Conservation (phyloP, 768 basidiomycete genomes). For the Phanerodontia chrysosporium region DNA sequence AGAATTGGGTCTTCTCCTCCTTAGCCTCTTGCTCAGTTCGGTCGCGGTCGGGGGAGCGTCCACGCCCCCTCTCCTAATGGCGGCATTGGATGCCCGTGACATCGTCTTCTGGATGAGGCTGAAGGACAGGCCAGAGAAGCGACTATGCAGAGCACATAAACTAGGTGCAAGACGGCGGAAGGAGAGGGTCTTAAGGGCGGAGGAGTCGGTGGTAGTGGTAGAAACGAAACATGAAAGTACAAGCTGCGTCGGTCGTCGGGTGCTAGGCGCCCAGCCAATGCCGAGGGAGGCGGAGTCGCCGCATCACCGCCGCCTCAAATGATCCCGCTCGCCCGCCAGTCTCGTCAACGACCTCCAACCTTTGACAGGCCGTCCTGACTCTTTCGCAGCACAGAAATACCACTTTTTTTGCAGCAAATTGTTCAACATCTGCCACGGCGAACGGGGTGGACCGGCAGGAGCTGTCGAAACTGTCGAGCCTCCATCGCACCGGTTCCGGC, state of each 20-base stretch:
- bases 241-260: neutral
- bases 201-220: neutral
- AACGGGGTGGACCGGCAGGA: no score
- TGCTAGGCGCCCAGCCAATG: neutral
- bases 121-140: neutral
- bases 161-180: neutral
- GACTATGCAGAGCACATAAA: neutral
- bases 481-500: no score
- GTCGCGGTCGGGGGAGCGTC: neutral
- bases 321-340: neutral
- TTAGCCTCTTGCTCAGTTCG: neutral
- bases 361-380: no score
- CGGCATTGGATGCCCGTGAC: neutral
- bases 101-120: neutral
- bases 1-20: neutral
- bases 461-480: no score
- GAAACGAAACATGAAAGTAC: neutral
- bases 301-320: neutral
- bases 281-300: neutral
- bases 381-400: no score
- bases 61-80: neutral
- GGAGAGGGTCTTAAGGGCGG: neutral
- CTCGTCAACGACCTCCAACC: no score
- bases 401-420: no score
- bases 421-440: no score